These are phyloP conservation scores for Paulownia fortunei DNA, from an alignment of 257 asterid species.

Conservation along the genomic window DNA sequence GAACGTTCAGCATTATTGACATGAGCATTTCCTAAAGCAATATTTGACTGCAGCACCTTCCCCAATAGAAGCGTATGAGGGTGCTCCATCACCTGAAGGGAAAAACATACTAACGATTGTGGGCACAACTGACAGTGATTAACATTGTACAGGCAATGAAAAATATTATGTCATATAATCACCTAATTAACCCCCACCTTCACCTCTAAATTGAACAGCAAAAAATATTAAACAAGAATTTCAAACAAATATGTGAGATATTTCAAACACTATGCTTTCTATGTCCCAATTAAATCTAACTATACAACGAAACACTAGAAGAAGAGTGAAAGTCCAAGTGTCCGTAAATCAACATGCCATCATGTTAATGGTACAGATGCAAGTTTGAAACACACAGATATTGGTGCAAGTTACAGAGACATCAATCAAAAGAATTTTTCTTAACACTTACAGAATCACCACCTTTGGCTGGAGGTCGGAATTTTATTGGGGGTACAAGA, in stretches of 20 bases:
- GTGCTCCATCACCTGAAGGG: constrained; percentile 87
- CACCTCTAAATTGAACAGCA: constrained; percentile 6
- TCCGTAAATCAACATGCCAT: constrained; percentile 8
- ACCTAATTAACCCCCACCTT: constrained; percentile 10
- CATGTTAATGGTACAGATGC: background rate
- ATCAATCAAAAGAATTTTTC: constrained; percentile 14
- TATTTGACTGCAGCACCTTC: constrained; percentile 79
- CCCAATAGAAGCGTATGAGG: constrained; percentile 82
- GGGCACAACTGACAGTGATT: constrained; percentile 10
- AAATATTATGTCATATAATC: background rate
- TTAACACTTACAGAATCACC: constrained; percentile 83
- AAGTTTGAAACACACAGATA: background rate
- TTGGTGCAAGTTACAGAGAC: background rate
- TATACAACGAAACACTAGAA: background rate
- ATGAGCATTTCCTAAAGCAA: constrained; percentile 77
- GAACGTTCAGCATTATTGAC: constrained; percentile 54
- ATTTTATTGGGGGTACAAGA: constrained; percentile 85
- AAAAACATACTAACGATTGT: background rate
- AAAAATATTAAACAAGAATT: background rate
- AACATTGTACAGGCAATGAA: constrained; percentile 3
- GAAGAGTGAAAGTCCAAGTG: background rate
- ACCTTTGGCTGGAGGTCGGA: constrained; percentile 87
- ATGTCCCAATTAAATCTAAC: constrained; percentile 15
- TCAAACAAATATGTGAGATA: background rate
- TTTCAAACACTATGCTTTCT: background rate